Evolutionary conservation across 345 rosid species (phyloP).

Genomic region (Salix udensis): DNA sequence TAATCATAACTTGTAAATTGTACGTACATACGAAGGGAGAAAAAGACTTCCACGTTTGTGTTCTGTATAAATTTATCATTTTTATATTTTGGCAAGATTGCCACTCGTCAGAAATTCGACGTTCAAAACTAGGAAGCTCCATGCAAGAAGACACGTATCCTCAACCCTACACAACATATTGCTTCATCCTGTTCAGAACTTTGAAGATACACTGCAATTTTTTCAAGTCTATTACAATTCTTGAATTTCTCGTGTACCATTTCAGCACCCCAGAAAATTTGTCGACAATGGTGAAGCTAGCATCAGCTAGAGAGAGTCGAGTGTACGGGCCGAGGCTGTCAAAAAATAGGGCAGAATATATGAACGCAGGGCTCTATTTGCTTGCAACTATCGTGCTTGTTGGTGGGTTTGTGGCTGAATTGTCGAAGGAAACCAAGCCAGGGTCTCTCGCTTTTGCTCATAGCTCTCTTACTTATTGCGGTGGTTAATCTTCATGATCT

Average conservation of each 20-base stretch:
- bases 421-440: slow-evolving; percentile 64
- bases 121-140: slow-evolving; percentile 6
- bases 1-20: too few relatives aligned
- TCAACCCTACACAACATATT: not conserved
- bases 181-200: not conserved
- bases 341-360: slow-evolving; percentile 65
- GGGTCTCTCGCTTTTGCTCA: slow-evolving; percentile 60
- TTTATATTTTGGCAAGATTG: not conserved
- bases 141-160: slow-evolving; percentile 50
- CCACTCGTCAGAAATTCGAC: not conserved
- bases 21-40: too few relatives aligned
- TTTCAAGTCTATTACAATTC: not conserved
- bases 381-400: slow-evolving; percentile 57
- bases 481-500: slow-evolving; percentile 68
- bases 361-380: slow-evolving; percentile 66
- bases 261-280: not conserved
- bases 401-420: slow-evolving; percentile 54
- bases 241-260: not conserved
- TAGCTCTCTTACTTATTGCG: slow-evolving; percentile 45
- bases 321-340: slow-evolving; percentile 57
- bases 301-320: slow-evolving; percentile 69
- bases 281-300: slow-evolving; percentile 74
- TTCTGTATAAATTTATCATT: too few relatives aligned
- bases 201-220: too few relatives aligned
- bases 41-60: too few relatives aligned